Percentiles rank a stretch among this genome's conserved stretches.
These are phyloP conservation scores for Penicillium subrubescens DNA, from an alignment of 495 filamentous ascomycete species.

Conservation along the genomic window DNA sequence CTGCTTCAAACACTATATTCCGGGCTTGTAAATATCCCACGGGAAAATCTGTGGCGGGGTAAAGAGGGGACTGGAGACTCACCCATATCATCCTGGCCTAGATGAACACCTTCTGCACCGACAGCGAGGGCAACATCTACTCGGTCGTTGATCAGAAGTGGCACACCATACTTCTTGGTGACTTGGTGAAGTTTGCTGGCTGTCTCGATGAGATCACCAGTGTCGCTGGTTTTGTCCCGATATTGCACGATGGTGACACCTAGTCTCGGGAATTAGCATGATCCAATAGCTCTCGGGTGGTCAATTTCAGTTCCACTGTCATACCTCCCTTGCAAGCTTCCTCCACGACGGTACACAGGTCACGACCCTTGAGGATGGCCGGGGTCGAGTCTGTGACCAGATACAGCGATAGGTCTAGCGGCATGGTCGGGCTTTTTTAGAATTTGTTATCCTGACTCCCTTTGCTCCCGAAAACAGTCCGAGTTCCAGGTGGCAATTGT, in stretches of 20 bases:
- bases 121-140: conserved; percentile 86
- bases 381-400: conserved; percentile 90
- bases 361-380: conserved; percentile 68
- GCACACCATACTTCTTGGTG: conserved; percentile 67
- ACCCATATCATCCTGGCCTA: conserved; percentile 95
- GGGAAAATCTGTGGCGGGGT: neutral
- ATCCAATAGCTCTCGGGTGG: neutral
- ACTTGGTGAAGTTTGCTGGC: conserved; percentile 71
- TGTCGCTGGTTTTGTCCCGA: conserved; percentile 84
- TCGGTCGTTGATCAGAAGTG: conserved; percentile 94
- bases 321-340: conserved; percentile 72
- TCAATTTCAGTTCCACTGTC: neutral
- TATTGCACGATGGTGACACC: conserved; percentile 88
- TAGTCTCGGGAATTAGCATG: conserved; percentile 21
- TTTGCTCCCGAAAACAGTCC: neutral
- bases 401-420: conserved; percentile 69
- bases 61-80: conserved; percentile 19
- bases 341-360: conserved; percentile 75
- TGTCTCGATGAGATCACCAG: conserved; percentile 67
- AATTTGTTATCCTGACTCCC: neutral
- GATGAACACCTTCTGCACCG: conserved; percentile 86
- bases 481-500: neutral
- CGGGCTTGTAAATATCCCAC: neutral
- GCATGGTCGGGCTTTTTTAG: conserved; percentile 22
- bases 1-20: conserved; percentile 48